Evolutionary conservation across 768 basidiomycete genomes (phyloP).

Genomic region (Mycena capillaripes): DNA sequence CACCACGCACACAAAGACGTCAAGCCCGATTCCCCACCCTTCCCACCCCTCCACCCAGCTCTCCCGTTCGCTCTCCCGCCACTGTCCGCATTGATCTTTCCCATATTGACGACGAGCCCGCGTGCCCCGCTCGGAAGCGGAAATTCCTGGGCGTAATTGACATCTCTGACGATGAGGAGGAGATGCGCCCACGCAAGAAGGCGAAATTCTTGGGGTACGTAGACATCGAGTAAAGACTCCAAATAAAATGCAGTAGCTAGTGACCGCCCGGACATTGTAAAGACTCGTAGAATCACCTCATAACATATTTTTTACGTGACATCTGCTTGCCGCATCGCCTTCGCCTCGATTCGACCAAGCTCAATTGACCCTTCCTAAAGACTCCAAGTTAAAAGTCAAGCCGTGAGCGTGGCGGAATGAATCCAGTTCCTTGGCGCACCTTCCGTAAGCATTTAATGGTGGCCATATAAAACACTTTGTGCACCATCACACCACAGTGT

Average conservation of each 20-base stretch:
- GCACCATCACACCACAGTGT: no score
- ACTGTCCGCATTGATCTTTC: not conserved
- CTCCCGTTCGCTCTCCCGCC: not conserved
- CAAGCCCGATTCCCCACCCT: not conserved
- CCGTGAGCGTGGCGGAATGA: no score
- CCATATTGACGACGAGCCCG: not conserved
- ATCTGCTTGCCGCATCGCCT: no score
- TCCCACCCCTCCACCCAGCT: conserved; percentile 8
- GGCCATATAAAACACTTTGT: no score
- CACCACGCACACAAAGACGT: not conserved
- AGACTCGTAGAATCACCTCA: not conserved
- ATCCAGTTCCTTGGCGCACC: no score
- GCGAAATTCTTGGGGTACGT: not conserved
- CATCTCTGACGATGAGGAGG: not conserved
- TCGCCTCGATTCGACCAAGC: no score
- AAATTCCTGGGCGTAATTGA: not conserved
- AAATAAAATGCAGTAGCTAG: not conserved
- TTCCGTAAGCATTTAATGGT: no score
- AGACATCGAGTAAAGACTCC: no score
- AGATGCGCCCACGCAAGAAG: not conserved
- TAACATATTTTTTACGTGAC: not conserved
- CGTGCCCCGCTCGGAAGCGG: not conserved
- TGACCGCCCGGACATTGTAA: not conserved
- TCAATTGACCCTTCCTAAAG: no score
- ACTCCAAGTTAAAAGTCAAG: no score